These are phyloP conservation scores for Astrephomene gubernaculifera DNA, from an alignment of 139 green algal genomes.

Conservation along the genomic window DNA sequence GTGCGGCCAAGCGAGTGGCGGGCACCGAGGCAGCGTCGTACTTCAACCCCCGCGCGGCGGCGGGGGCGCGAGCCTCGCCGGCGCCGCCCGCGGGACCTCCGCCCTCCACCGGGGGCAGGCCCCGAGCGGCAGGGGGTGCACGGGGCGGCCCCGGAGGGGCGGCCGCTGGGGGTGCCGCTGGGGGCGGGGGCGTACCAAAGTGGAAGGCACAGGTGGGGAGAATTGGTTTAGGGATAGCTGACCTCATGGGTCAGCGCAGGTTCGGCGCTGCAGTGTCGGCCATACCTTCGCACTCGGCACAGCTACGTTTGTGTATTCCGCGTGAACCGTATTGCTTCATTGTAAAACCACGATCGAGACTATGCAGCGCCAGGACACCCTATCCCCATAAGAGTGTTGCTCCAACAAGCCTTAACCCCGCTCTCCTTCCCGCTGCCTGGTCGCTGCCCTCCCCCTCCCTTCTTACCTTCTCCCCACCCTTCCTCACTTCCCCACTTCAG, in stretches of 20 bases:
- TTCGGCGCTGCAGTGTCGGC: no score
- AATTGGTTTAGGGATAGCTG: no score
- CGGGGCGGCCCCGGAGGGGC: not conserved
- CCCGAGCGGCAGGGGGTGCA: not conserved
- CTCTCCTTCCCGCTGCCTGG: not conserved
- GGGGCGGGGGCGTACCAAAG: slow-evolving; percentile 29
- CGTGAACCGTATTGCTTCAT: no score
- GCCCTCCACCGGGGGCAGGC: not conserved
- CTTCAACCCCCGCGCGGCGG: slow-evolving; percentile 20
- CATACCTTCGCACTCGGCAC: no score
- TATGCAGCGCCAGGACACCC: no score
- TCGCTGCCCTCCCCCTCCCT: not conserved
- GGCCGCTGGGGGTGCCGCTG: not conserved
- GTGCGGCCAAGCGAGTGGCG: slow-evolving; percentile 45
- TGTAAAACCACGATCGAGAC: no score
- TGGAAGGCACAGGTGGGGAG: slow-evolving; percentile 57
- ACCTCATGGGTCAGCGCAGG: no score
- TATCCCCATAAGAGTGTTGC: no score
- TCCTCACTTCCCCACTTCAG: slow-evolving; percentile 18
- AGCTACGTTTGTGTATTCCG: no score
- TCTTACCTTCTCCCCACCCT: not conserved
- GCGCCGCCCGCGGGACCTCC: slow-evolving; percentile 10
- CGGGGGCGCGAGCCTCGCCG: not conserved
- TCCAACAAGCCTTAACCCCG: not conserved
- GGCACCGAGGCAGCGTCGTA: slow-evolving; percentile 56